Evolutionary conservation across 768 basidiomycete species (phyloP), one percentile per base, ranked within the genome.

Genomic region (Pisolithus microcarpus): DNA sequence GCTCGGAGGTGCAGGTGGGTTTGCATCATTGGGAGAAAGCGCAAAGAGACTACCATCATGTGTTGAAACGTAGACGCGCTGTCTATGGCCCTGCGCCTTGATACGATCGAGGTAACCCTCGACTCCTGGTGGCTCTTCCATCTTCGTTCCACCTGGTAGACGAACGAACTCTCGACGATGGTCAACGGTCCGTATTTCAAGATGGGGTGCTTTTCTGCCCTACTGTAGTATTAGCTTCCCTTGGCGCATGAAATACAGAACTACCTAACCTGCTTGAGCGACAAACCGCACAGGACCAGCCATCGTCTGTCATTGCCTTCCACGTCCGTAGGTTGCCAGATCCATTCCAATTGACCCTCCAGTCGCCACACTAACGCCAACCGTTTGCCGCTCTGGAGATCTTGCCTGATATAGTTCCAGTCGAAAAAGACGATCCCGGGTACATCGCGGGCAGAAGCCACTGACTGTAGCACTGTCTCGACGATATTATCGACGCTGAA

Each of bases 31-130:
- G 4, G 79, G 68, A 15, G 65, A 56, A 18, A 85, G 58, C 9
- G 77, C 72, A 67, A 91, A 91, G 28, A 94, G 67, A 59, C 80
- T 78, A 5, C 88, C 86, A 48, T 83, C 76, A 59, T 91, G 87
- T 6, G 80, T 80, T 24, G 77, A 69, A 37, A 93, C 72, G 66
- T 92, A 94, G 13, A 85, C 59, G 4, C 73, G 73, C 50, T 85
- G 79, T 48, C 75, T 80, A 53, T 81, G 78, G 18, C 78, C 72
- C 56, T 78, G 81, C 2, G 80, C 75, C 55, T 73, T 76, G 58
- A 89, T 75, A 43, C 84, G 82, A 53, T 87, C 79, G 39, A 94
- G 70, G 67, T 88, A 96, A 2, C 94, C 94, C 67, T 97, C 94
- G 43, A 95, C 72, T 0, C 81, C 78, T 0, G 84, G 82, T 2